phyloP scores from a whole-genome alignment of 2,329 filamentous ascomycete genomes.

The Magnaporthiopsis rhizophila region DNA sequence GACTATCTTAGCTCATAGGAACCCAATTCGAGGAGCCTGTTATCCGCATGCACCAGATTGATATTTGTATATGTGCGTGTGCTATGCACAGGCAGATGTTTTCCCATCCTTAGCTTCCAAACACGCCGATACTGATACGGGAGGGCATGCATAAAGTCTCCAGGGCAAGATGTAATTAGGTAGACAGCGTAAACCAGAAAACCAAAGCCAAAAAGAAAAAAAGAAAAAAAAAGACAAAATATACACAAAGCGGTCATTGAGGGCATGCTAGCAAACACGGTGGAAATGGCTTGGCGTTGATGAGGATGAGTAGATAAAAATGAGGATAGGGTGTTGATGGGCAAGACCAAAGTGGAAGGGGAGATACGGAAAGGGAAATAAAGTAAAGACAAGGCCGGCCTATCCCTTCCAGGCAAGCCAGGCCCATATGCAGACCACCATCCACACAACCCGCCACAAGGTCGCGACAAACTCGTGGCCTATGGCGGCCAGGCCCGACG shows the following conservation, averaged over 20 bases:
- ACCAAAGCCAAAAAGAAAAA: background rate
- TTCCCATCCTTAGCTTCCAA: too few relatives aligned
- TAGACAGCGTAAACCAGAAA: background rate
- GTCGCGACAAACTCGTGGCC: constrained; percentile 53
- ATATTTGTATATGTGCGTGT: too few relatives aligned
- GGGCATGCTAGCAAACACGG: background rate
- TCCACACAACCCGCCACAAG: constrained; percentile 53
- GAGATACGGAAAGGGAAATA: background rate
- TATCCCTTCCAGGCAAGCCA: constrained; percentile 60
- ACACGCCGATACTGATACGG: too few relatives aligned
- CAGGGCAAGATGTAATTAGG: background rate
- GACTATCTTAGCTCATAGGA: background rate
- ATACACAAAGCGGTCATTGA: background rate
- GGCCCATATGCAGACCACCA: constrained; percentile 56
- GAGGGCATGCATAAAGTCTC: background rate
- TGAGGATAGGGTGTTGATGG: background rate
- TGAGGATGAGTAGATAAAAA: too few relatives aligned
- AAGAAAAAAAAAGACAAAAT: background rate
- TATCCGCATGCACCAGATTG: too few relatives aligned
- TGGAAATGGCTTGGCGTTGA: too few relatives aligned
- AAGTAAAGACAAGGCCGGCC: constrained; percentile 9
- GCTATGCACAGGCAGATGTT: too few relatives aligned
- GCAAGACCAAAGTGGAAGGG: too few relatives aligned
- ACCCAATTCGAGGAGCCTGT: too few relatives aligned
- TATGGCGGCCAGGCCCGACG: constrained; percentile 24